phyloP scores from a whole-genome alignment of 768 basidiomycete species.

The Rhodocollybia butyracea region DNA sequence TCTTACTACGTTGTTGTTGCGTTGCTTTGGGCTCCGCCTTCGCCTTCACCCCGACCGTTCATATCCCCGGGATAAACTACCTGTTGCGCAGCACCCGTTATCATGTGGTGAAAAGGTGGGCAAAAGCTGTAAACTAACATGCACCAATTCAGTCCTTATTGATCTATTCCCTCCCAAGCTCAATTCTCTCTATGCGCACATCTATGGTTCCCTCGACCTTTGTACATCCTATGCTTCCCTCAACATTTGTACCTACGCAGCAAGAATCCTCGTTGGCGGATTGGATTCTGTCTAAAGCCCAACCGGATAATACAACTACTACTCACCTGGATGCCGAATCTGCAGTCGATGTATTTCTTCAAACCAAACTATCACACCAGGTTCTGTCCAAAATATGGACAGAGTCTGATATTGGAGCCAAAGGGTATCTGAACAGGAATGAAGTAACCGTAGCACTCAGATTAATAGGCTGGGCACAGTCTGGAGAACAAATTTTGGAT shows the following conservation, averaged over 20 bases:
- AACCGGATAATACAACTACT: background rate
- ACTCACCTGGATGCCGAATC: constrained; percentile 26
- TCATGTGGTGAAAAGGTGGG: background rate
- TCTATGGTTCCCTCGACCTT: background rate
- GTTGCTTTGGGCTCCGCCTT: too few species aligned
- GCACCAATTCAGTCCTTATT: background rate
- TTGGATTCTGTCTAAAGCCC: background rate
- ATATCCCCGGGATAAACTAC: too few species aligned
- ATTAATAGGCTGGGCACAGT: constrained; percentile 65
- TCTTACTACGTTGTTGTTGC: too few species aligned
- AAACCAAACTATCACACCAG: constrained; percentile 50
- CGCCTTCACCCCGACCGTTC: too few species aligned
- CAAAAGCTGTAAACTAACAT: background rate
- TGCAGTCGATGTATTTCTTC: constrained; percentile 55
- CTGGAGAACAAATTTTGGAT: constrained; percentile 34
- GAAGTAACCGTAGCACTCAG: constrained; percentile 58
- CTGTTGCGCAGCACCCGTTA: background rate
- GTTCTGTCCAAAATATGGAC: constrained; percentile 62
- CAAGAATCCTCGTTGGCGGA: constrained; percentile 1
- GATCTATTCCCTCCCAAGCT: background rate
- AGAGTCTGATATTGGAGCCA: constrained; percentile 56
- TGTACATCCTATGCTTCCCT: background rate
- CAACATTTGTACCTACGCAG: background rate
- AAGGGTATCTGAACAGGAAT: constrained; percentile 50
- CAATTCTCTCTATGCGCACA: background rate